These are phyloP conservation scores for Suillus luteus DNA, from an alignment of 768 basidiomycete genomes.

Conservation along the genomic window DNA sequence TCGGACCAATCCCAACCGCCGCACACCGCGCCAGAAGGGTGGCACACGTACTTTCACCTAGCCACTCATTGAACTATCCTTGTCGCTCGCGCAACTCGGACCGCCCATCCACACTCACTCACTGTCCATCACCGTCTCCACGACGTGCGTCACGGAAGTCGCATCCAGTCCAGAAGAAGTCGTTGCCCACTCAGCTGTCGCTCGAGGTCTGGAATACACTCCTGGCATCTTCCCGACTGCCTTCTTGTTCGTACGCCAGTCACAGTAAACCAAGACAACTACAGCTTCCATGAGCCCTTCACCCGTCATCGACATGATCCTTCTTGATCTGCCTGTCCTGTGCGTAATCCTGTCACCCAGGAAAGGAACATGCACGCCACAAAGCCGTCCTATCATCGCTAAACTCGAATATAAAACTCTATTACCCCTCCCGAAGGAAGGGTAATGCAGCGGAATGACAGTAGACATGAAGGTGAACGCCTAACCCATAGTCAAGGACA, in stretches of 20 bases:
- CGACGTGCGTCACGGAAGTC: conserved; percentile 13
- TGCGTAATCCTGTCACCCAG: conserved; percentile 22
- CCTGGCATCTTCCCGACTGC: conserved; percentile 19
- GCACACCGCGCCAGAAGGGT: conserved; percentile 27
- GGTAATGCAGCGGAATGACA: conserved; percentile 39
- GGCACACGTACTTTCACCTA: conserved; percentile 36
- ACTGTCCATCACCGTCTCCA: conserved; percentile 24
- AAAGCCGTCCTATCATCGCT: conserved; percentile 31
- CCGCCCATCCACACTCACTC: conserved; percentile 25
- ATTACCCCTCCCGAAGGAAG: conserved; percentile 46
- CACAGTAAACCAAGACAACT: conserved; percentile 22
- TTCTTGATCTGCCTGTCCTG: conserved; percentile 18
- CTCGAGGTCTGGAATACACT: conserved; percentile 36
- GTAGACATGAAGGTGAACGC: conserved; percentile 18
- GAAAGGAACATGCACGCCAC: conserved; percentile 17
- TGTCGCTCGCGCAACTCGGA: conserved; percentile 35
- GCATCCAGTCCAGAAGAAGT: conserved; percentile 7
- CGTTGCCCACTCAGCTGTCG: conserved; percentile 7
- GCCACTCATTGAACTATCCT: conserved; percentile 36
- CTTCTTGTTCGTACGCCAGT: conserved; percentile 39
- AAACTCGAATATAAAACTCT: conserved; percentile 63
- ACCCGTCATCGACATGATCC: conserved; percentile 17
- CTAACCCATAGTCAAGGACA: conserved; percentile 18
- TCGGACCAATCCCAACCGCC: conserved; percentile 22
- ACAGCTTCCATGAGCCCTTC: conserved; percentile 20